phyloP scores from a whole-genome alignment of 2,329 filamentous ascomycete genomes.

The Scedosporium minutisporum region DNA sequence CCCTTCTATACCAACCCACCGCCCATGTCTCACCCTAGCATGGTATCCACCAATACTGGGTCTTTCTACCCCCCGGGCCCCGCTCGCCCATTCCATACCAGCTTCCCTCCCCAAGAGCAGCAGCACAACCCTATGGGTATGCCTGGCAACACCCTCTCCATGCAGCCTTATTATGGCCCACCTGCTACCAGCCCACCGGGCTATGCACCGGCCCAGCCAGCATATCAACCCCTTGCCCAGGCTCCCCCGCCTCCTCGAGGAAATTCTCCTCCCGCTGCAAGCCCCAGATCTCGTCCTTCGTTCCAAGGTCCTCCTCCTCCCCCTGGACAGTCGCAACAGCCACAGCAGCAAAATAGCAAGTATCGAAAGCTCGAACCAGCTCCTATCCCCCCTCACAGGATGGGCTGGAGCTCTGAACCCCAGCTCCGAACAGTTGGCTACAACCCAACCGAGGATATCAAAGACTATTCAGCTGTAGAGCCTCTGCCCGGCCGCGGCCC shows the following conservation, averaged over 20 bases:
- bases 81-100: constrained; percentile 20
- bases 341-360: constrained; percentile 21
- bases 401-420: constrained; percentile 34
- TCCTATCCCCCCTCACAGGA: constrained; percentile 41
- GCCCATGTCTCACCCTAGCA: constrained; percentile 22
- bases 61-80: constrained; percentile 21
- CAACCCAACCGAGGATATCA: constrained; percentile 43
- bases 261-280: background rate
- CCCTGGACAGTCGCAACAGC: background rate
- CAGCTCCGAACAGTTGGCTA: constrained; percentile 52
- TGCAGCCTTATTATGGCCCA: background rate
- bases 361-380: constrained; percentile 52
- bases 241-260: background rate
- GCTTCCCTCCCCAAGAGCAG: constrained; percentile 21
- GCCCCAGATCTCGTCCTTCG: background rate
- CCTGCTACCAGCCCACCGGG: background rate
- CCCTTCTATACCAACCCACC: constrained; percentile 23
- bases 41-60: constrained; percentile 5
- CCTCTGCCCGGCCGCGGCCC: constrained; percentile 46
- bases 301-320: background rate
- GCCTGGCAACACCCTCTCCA: background rate
- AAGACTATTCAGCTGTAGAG: constrained; percentile 45
- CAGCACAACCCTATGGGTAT: constrained; percentile 15
- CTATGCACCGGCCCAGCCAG: background rate
- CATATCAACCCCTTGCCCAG: background rate